Evolutionary conservation across 139 green algal species (phyloP).

Genomic region (Coccomyxa sp.): DNA sequence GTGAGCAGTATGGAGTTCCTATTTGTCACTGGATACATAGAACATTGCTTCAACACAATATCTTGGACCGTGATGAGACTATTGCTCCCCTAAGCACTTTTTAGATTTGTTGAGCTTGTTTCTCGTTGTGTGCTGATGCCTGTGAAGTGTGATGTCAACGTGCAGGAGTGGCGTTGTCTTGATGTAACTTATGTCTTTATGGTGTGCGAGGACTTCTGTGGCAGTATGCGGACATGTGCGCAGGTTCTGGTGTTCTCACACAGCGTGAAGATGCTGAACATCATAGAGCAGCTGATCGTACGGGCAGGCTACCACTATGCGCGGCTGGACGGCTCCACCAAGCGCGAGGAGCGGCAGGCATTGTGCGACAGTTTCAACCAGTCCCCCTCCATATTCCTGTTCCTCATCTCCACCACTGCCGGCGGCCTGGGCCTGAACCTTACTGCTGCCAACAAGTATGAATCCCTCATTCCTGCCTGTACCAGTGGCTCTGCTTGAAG

Average conservation of each 20-base stretch:
- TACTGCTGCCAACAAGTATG: conserved; percentile 50
- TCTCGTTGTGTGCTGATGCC: too few species aligned
- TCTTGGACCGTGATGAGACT: too few species aligned
- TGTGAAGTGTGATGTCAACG: too few species aligned
- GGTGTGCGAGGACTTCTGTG: too few species aligned
- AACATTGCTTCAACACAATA: too few species aligned
- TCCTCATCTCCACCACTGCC: conserved; percentile 53
- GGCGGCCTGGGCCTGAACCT: conserved; percentile 74
- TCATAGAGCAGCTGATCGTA: conserved; percentile 42
- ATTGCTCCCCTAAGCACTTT: too few species aligned
- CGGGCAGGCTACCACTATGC: conserved; percentile 27
- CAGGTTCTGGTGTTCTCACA: conserved; percentile 73
- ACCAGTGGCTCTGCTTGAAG: not conserved
- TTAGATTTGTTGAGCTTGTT: too few species aligned
- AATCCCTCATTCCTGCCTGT: not conserved
- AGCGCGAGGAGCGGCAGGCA: conserved; percentile 36
- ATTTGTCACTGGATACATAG: too few species aligned
- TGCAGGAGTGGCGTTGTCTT: too few species aligned
- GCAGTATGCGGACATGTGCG: not conserved
- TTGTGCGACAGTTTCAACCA: conserved; percentile 65
- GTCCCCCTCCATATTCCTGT: conserved; percentile 37
- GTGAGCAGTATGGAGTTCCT: too few species aligned
- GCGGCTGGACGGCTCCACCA: conserved; percentile 51
- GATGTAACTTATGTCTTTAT: too few species aligned
- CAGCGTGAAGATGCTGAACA: conserved; percentile 53